Conservation (phyloP, 1,139 yeast species). For the Geotrichum histeridarum region DNA sequence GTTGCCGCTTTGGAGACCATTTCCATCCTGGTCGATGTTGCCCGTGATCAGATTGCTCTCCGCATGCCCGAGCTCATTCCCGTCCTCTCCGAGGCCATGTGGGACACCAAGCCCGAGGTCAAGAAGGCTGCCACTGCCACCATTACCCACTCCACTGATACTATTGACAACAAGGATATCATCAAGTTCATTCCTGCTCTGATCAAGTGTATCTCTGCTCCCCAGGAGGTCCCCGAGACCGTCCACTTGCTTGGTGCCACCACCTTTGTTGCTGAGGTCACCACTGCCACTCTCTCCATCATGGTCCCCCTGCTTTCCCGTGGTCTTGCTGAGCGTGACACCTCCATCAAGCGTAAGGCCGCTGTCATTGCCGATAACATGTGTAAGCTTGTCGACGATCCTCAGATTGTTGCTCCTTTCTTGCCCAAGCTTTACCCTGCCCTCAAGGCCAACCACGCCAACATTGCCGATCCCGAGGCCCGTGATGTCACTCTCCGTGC, state of each 20-base stretch:
- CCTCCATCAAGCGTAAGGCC: conserved; percentile 98
- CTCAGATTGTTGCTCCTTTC: conserved; percentile 99
- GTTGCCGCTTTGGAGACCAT: conserved; percentile 82
- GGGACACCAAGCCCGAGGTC: conserved; percentile 99
- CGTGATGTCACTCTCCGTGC: conserved; percentile 98
- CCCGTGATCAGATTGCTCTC: conserved; percentile 92
- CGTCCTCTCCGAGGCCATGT: conserved; percentile 96
- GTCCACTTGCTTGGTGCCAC: conserved; percentile 99
- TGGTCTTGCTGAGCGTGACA: conserved; percentile 99
- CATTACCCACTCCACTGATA: conserved; percentile 93
- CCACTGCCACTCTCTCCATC: conserved; percentile 98
- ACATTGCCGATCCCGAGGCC: conserved; percentile 99
- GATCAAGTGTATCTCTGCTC: conserved; percentile 94
- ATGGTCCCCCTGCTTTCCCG: conserved; percentile 98
- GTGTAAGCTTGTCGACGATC: conserved; percentile 99
- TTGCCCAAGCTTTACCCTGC: conserved; percentile 93
- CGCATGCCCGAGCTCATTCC: conserved; percentile 99
- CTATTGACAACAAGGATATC: conserved; percentile 99
- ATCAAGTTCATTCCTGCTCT: conserved; percentile 97
- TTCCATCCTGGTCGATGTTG: conserved; percentile 84
- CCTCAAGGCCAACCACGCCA: conserved; percentile 84
- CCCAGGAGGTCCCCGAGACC: conserved; percentile 96
- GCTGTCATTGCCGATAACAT: conserved; percentile 99
- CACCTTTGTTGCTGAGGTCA: conserved; percentile 97
- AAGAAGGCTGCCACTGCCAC: conserved; percentile 94